Evolutionary conservation across 2,329 filamentous ascomycete genomes (phyloP), one percentile per base, ranked within the genome.

Genomic region (Pyrenophora tritici-repentis): DNA sequence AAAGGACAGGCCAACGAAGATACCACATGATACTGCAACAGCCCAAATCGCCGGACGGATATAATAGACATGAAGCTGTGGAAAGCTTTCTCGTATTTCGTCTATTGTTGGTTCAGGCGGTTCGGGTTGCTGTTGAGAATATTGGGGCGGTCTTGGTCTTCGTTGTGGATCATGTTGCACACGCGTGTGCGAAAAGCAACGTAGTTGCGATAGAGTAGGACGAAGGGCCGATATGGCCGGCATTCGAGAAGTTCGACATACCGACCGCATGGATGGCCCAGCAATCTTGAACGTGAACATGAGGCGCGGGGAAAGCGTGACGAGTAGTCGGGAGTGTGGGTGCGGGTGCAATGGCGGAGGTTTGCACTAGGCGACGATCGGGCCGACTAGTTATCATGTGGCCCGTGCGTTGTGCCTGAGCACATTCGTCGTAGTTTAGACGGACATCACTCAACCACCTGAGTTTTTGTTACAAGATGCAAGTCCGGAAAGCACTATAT

Each of bases 21-120:
- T 65, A 4, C 65, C 64, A 12, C 60, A 42, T 4, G 66, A 65
- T n/a, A 69, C 60, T 35, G 56, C 32, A 6, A 68, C 32, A 2
- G 65, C 65, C 60, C 62, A 72, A 29, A 72, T 56, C 8, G 62
- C 63, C 22, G 70, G 68, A n/a, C 59, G 56, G 8, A 70, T 39
- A 40, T 67, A 67, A 24, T 55, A 56, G 12, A 70, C 57, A 31
- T 50, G 61, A 2, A 61, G 48, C 9, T 55, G 53, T 16, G 58
- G 59, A 32, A 49, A 4, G 1, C 26, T 37, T 33, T 57, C 31
- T 18, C 43, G 35, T 44, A 42, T 35, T 12, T 26, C 35, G 2
- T 45, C 36, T 45, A 44, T 17, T 8, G 37, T 34, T 32, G 32
- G 4, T 13, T 38, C 42, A 10, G 16, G 8, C 16, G 22, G n/a